These are phyloP conservation scores for Postia placenta DNA, from an alignment of 768 basidiomycete genomes.

Conservation along the genomic window DNA sequence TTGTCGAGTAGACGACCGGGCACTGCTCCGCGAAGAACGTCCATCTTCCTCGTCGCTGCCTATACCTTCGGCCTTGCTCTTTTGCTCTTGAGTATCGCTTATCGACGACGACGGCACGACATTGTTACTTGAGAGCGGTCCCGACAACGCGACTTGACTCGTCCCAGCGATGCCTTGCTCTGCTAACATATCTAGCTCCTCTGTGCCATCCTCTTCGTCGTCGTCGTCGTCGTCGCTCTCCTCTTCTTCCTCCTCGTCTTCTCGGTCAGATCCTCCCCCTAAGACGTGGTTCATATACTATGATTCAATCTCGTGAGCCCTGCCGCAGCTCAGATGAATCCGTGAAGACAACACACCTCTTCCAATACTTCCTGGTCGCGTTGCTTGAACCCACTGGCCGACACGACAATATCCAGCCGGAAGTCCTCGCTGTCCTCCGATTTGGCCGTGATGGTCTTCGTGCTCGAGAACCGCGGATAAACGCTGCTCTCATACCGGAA, in stretches of 20 bases:
- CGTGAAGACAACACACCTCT: conserved; percentile 71
- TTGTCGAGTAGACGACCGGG: conserved; percentile 12
- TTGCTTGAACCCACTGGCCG: conserved; percentile 88
- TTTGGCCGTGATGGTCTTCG: conserved; percentile 40
- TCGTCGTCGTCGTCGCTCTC: conserved; percentile 33
- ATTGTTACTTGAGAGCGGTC: background rate
- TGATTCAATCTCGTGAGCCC: conserved; percentile 4
- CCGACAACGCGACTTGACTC: background rate
- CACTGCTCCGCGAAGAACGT: conserved; percentile 18
- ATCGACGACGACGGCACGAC: background rate
- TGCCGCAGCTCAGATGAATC: background rate
- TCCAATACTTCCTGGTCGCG: conserved; percentile 79
- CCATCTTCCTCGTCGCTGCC: conserved; percentile 21
- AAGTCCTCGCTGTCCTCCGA: conserved; percentile 43
- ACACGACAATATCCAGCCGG: conserved; percentile 83
- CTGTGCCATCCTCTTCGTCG: conserved; percentile 27
- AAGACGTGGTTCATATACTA: conserved; percentile 60
- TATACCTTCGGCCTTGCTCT: conserved; percentile 17
- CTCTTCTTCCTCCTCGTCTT: conserved; percentile 32
- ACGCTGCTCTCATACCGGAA: conserved; percentile 90
- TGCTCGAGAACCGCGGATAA: conserved; percentile 80
- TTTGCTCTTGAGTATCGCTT: background rate
- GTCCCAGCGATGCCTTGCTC: conserved; percentile 15
- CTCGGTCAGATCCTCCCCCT: conserved; percentile 21
- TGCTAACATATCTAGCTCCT: too few species aligned